These are phyloP conservation scores for Psilocybe azurescens DNA, from an alignment of 768 basidiomycete species.

Conservation along the genomic window DNA sequence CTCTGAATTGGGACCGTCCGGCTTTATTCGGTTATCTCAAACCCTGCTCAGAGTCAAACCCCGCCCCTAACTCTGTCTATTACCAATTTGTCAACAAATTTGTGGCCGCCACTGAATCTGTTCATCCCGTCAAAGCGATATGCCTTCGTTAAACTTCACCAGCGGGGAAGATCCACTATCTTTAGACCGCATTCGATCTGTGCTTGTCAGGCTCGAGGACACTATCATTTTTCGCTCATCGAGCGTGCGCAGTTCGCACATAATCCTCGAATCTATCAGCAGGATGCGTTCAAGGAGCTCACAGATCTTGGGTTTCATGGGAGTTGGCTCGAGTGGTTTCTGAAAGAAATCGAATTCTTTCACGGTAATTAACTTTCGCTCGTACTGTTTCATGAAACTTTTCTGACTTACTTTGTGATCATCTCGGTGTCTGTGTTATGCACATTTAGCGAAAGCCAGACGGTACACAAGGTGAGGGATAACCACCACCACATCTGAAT, in stretches of 20 bases:
- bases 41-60: background rate
- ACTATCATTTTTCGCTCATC: conserved; percentile 99
- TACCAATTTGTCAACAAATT: conserved; percentile 8
- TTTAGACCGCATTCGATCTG: conserved; percentile 86
- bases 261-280: conserved; percentile 88
- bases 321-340: conserved; percentile 97
- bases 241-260: conserved; percentile 97
- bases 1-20: background rate
- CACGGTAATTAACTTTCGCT: conserved; percentile 67
- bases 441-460: conserved; percentile 85
- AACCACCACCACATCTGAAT: background rate
- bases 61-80: conserved; percentile 27
- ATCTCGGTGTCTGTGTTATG: conserved; percentile 12
- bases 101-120: conserved; percentile 4
- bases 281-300: conserved; percentile 80
- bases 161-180: conserved; percentile 83
- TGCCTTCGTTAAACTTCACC: conserved; percentile 75
- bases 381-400: background rate
- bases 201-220: conserved; percentile 91
- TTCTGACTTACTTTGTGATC: conserved; percentile 3
- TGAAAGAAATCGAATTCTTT: conserved; percentile 93
- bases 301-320: conserved; percentile 75
- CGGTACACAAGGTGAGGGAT: conserved; percentile 84
- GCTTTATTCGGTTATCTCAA: conserved; percentile 4
- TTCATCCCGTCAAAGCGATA: conserved; percentile 26